Evolutionary conservation across 2,329 filamentous ascomycete species (phyloP), one percentile per base, ranked within the genome.

Genomic region (Fusarium fujikuroi): DNA sequence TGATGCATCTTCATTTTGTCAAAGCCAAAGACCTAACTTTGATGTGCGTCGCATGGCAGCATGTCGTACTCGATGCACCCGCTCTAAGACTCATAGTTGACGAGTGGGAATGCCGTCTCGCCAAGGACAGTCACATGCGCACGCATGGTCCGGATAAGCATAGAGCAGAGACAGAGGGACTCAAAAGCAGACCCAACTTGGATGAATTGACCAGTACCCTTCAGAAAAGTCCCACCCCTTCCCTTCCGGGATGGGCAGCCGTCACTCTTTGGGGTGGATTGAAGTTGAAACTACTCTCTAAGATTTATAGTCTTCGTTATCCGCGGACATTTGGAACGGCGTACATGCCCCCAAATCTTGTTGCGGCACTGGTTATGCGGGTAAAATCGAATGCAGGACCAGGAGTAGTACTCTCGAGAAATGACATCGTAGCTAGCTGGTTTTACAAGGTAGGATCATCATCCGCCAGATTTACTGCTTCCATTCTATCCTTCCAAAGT

Each of bases 121-220:
- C 44, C 3, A 30, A 21, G 2, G 19, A 16, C 0, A 3, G 2
- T 11, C 2, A 3, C 25, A 7, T 7, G 9, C 23, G 5, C 8
- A 8, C 44, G 14, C 19, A 30, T 7, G 12, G 11, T 11, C 6
- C 0, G 7, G 4, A 25, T 19, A 9, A 6, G 1, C 11, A 9
- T 9, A 3, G 23, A 4, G 2, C 5, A 7, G 19, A 21, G 9
- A 2, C 7, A 0, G 25, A 47, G 0, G 14, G 4, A 21, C 9
- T 6, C 0, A 30, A n/a, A 0, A 9, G 11, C 14, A 47, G 25
- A 4, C 25, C 44, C 2, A 47, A 30, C 25, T 6, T 47, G 19
- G 9, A 30, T 21, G 6, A 11, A 1, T 2, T 47, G 14, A 21
- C 4, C 14, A 30, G 19, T 2, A 11, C 12, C 1, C 44, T 47